Evolutionary conservation across 108 stramenopile genomes (phyloP).

Genomic region (Skeletonema costatum): DNA sequence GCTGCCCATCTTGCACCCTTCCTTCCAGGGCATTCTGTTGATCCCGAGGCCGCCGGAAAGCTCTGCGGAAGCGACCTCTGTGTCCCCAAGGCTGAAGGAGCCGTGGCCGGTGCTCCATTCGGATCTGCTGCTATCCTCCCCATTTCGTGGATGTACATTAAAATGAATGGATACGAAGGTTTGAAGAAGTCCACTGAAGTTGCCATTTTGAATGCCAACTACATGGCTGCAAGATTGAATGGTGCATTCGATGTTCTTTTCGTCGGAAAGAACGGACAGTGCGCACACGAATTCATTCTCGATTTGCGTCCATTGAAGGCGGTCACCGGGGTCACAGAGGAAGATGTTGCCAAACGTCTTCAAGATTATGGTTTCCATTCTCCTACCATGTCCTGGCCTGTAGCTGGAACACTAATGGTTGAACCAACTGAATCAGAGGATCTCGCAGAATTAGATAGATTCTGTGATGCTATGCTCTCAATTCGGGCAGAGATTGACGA

Average conservation of each 20-base stretch:
- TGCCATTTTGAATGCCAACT: slow-evolving; percentile 99
- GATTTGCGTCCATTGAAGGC: slow-evolving; percentile 96
- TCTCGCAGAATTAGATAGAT: slow-evolving; percentile 96
- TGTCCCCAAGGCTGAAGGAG: slow-evolving; percentile 77
- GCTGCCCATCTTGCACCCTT: slow-evolving; percentile 95
- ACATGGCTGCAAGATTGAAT: slow-evolving; percentile 96
- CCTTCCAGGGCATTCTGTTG: slow-evolving; percentile 95
- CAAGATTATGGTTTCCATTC: slow-evolving; percentile 99
- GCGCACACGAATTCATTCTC: slow-evolving; percentile 99
- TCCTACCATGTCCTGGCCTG: slow-evolving; percentile 99
- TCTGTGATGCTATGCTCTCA: slow-evolving; percentile 97
- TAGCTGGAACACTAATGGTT: slow-evolving; percentile 98
- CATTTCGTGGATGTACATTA: slow-evolving; percentile 99
- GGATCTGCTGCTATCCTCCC: slow-evolving; percentile 98
- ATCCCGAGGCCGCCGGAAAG: slow-evolving; percentile 81
- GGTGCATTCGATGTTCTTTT: slow-evolving; percentile 92
- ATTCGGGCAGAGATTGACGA: slow-evolving; percentile 98
- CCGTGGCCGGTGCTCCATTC: slow-evolving; percentile 96
- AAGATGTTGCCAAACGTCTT: slow-evolving; percentile 96
- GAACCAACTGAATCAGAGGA: slow-evolving; percentile 99
- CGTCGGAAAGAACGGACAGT: slow-evolving; percentile 95
- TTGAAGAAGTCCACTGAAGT: slow-evolving; percentile 86
- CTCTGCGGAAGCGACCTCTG: slow-evolving; percentile 80
- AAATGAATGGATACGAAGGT: slow-evolving; percentile 95
- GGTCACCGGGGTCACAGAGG: slow-evolving; percentile 93